phyloP scores from a whole-genome alignment of 768 basidiomycete species.

The Mycena belliarum region DNA sequence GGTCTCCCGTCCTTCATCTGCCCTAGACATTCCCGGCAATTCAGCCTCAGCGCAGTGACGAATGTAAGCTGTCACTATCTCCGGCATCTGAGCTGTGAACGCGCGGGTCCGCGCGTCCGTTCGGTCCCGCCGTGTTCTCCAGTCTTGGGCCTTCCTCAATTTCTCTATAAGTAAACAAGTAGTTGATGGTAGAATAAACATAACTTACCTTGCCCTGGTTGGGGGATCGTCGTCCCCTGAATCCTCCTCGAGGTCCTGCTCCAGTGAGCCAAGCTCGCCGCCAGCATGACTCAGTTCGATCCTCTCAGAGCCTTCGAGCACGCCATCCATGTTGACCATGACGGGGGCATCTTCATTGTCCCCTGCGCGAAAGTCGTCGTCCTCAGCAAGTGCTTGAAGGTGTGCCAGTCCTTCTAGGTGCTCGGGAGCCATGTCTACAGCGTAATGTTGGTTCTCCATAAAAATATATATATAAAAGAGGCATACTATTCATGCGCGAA shows the following conservation, averaged over 20 bases:
- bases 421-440: not conserved
- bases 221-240: not conserved
- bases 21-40: not conserved
- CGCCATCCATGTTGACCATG: not conserved
- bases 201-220: not conserved
- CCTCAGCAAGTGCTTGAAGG: not conserved
- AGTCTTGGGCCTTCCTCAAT: not conserved
- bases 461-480: not conserved
- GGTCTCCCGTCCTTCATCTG: not conserved
- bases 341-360: not conserved
- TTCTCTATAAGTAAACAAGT: not conserved
- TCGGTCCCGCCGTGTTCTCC: not conserved
- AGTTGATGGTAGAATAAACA: not conserved
- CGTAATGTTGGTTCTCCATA: not conserved
- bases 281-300: not conserved
- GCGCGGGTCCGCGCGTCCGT: not conserved
- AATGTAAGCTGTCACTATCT: conserved; percentile 1
- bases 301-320: not conserved
- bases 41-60: not conserved
- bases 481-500: not conserved
- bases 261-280: not conserved
- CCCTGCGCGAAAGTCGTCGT: not conserved
- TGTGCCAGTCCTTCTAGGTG: not conserved
- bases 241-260: not conserved
- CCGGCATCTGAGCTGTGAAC: not conserved